These are phyloP conservation scores for Phellopilus nigrolimitatus DNA, from an alignment of 1,284 basidiomycete species.

Conservation along the genomic window DNA sequence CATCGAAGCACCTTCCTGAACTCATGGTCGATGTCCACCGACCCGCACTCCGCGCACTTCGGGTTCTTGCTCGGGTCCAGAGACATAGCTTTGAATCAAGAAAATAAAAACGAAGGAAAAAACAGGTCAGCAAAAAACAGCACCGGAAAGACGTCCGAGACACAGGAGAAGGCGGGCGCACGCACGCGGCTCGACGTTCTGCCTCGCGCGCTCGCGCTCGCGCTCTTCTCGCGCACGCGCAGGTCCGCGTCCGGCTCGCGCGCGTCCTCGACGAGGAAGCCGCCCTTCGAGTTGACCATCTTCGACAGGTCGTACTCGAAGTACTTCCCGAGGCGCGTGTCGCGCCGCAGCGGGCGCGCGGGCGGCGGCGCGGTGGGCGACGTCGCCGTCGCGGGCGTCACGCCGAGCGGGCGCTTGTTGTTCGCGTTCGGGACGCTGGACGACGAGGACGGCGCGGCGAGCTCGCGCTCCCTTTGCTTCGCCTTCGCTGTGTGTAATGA, in stretches of 20 bases:
- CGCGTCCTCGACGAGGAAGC: constrained; percentile 83
- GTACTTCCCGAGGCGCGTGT: constrained; percentile 76
- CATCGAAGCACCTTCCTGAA: constrained; percentile 80
- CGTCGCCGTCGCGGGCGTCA: constrained; percentile 46
- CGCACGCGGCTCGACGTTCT: constrained; percentile 70
- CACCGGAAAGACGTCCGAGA: constrained; percentile 2
- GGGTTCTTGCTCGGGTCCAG: constrained; percentile 70
- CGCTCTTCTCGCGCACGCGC: constrained; percentile 71
- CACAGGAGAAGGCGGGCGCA: constrained; percentile 21
- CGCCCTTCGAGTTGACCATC: constrained; percentile 93
- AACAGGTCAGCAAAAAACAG: neutral
- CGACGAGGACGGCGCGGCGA: constrained; percentile 41
- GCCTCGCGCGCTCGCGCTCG: constrained; percentile 63
- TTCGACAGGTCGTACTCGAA: constrained; percentile 97
- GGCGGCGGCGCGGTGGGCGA: constrained; percentile 53
- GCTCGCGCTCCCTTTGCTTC: constrained; percentile 50
- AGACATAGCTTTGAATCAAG: constrained; percentile 53
- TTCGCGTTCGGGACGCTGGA: constrained; percentile 45
- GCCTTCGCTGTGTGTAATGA: constrained; percentile 61
- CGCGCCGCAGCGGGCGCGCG: constrained; percentile 56
- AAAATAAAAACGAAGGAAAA: constrained; percentile 22
- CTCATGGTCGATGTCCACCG: constrained; percentile 80
- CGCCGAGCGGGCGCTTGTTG: constrained; percentile 51
- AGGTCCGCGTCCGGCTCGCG: constrained; percentile 67
- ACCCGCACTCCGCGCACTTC: constrained; percentile 77